Base-by-base conservation (phyloP, 1,284 basidiomycete species). In the Neonothopanus nambi region DNA sequence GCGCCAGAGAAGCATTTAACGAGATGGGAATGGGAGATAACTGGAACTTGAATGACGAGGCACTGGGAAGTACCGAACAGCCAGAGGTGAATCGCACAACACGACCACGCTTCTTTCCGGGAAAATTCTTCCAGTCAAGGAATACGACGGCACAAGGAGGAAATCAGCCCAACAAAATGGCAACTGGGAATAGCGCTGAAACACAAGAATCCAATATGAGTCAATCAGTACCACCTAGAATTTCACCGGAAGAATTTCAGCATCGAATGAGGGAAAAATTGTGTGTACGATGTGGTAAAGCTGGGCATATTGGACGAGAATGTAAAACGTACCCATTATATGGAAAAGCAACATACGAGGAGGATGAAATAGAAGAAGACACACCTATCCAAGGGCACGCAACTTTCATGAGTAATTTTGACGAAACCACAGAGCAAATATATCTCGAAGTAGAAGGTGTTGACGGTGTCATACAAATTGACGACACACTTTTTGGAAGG, bases 1-100 rank as follows among this genome's bases (percentile, higher is more conserved):
- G 46, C 6, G 46, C 46, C 17, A 21, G 24, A 36, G 26, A 48
- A 37, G 46, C 46, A 13, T 48, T 48, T 21, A 37, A 18, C 38
- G 46, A 48, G 6, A 35, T 35, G 5, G 46, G 46, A 36, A 17
- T 48, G 13, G 41, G 41, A n/a, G 41, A 20, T 23, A 23, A 24
- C 17, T 30, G 11, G 15, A 11, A 24, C 26, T 21, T 6, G 5
- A 17, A 13, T 9, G 26, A 17, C 24, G 5, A 11, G 15, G 7
- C 15, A 21, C 9, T 24, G 18, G 26, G 7, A 8, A 40, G n/a
- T 20, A n/a, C 6, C 6, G 44, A 33, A 46, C 9, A 13, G 24
- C 17, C 21, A 5, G 12, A 26, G 7, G 44, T 33, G 3, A 7
- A n/a, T 15, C 28, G 4, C 5, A 46, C 9, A 13, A 17, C 44